Conservation (phyloP, 805 yeast species). For the Candida boleticola region DNA sequence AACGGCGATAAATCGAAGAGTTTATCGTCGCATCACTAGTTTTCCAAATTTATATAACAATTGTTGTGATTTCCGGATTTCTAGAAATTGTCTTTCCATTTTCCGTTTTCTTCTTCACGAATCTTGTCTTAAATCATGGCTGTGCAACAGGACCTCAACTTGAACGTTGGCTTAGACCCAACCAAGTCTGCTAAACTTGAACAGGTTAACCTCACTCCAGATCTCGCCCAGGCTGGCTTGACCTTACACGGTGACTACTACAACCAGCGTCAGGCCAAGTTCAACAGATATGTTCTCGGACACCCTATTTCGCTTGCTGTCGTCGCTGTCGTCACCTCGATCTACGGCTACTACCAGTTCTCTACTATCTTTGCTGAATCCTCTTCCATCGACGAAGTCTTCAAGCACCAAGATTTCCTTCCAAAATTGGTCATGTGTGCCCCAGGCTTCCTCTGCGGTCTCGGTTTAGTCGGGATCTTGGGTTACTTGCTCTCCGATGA, state of each 20-base stretch:
- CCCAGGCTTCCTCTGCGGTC: slow-evolving; percentile 39
- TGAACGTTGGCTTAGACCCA: slow-evolving; percentile 53
- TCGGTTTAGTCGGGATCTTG: slow-evolving; percentile 38
- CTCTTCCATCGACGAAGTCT: slow-evolving; percentile 29
- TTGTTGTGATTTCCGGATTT: too few relatives aligned
- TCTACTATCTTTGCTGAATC: slow-evolving; percentile 30
- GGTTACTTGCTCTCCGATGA: slow-evolving; percentile 44
- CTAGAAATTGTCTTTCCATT: too few relatives aligned
- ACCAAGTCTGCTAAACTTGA: slow-evolving; percentile 52
- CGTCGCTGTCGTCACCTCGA: slow-evolving; percentile 18
- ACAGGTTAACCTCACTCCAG: slow-evolving; percentile 52
- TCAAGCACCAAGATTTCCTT: slow-evolving; percentile 22
- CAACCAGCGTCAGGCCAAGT: slow-evolving; percentile 43
- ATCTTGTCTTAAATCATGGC: slow-evolving; percentile 27
- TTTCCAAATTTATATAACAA: too few relatives aligned
- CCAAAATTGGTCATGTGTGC: slow-evolving; percentile 24
- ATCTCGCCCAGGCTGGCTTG: slow-evolving; percentile 55
- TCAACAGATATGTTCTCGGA: slow-evolving; percentile 46
- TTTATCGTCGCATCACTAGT: too few relatives aligned
- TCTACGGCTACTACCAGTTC: slow-evolving; percentile 17
- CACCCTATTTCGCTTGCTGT: slow-evolving; percentile 40
- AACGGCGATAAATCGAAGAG: too few relatives aligned
- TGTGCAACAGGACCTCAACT: slow-evolving; percentile 50
- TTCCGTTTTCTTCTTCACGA: too few relatives aligned
- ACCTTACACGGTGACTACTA: slow-evolving; percentile 64